A percentile compares a stretch with the other conserved stretches of the same genome.
Conservation (phyloP, 176 grass and related monocot genomes). For the Carex cristatella region DNA sequence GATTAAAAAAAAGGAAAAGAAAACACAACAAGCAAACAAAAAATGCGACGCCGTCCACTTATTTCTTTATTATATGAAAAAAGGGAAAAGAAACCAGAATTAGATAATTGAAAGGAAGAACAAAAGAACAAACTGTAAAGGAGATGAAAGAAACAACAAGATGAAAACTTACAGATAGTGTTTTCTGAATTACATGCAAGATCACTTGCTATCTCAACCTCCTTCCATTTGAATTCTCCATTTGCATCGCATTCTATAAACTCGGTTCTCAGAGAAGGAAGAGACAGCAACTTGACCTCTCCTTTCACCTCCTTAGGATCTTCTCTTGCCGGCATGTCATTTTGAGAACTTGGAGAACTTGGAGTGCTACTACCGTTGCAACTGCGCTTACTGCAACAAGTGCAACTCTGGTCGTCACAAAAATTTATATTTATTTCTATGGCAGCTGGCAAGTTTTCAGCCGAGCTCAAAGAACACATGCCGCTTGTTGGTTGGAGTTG, state of each 20-base stretch:
- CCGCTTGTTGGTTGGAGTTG: neutral
- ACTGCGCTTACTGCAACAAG: neutral
- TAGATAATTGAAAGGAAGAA: neutral
- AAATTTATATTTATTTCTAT: constrained; percentile 23
- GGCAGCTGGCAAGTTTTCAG: neutral
- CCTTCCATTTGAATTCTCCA: constrained; percentile 27
- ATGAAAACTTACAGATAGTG: neutral
- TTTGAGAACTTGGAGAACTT: neutral
- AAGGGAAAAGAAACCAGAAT: neutral
- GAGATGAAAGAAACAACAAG: neutral
- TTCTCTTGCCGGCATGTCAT: neutral
- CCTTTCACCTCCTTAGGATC: neutral
- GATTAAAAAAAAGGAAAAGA: neutral
- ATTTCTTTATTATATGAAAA: neutral
- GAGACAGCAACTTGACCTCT: constrained; percentile 19
- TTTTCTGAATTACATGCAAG: neutral
- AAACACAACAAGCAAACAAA: neutral
- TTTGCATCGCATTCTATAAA: constrained; percentile 25
- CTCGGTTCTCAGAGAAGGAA: constrained; percentile 19
- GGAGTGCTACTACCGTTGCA: neutral
- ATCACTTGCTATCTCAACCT: constrained; percentile 22
- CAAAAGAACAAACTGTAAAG: neutral
- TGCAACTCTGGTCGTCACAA: constrained; percentile 3
- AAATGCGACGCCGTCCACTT: too few relatives aligned
- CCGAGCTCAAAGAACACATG: neutral